Evolutionary conservation across 2,329 filamentous ascomycete genomes (phyloP).

Genomic region (Grosmannia penicillata): DNA sequence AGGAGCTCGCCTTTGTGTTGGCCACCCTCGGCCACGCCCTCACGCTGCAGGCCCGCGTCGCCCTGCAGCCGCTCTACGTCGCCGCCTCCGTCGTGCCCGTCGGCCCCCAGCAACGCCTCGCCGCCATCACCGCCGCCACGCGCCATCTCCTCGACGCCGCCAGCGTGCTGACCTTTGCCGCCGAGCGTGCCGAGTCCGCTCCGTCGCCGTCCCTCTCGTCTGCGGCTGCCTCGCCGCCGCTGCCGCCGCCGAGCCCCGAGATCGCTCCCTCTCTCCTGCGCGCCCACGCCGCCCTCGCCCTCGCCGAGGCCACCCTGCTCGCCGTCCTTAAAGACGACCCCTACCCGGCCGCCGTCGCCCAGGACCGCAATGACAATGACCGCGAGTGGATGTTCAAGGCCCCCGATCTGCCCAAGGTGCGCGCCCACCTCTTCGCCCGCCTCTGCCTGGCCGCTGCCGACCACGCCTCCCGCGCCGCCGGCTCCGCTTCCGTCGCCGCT

Average conservation of each 20-base stretch:
- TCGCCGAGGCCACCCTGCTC: conserved; percentile 80
- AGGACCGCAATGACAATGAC: conserved; percentile 67
- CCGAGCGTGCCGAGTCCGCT: conserved; percentile 23
- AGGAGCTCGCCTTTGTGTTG: conserved; percentile 69
- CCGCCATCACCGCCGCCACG: conserved; percentile 58
- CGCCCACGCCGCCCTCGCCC: conserved; percentile 49
- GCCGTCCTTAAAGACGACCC: conserved; percentile 91
- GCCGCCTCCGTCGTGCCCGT: conserved; percentile 46
- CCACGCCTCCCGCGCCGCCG: conserved; percentile 60
- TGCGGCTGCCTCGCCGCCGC: too few relatives aligned
- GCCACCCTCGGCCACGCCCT: conserved; percentile 64
- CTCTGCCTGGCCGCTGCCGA: conserved; percentile 80
- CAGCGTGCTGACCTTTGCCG: conserved; percentile 61
- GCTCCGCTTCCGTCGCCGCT: conserved; percentile 19
- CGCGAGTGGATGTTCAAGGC: conserved; percentile 95
- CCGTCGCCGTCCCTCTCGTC: neutral
- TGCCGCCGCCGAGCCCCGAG: conserved; percentile 32
- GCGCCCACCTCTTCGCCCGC: conserved; percentile 74
- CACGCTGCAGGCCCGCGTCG: conserved; percentile 54
- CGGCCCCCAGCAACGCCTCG: conserved; percentile 49
- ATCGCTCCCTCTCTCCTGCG: conserved; percentile 36
- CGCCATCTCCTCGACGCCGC: conserved; percentile 66
- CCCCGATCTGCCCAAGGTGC: conserved; percentile 75
- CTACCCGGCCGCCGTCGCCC: conserved; percentile 68
- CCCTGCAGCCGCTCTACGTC: conserved; percentile 60